phyloP scores from a whole-genome alignment of 345 rosid genomes.

The Hypericum perforatum region DNA sequence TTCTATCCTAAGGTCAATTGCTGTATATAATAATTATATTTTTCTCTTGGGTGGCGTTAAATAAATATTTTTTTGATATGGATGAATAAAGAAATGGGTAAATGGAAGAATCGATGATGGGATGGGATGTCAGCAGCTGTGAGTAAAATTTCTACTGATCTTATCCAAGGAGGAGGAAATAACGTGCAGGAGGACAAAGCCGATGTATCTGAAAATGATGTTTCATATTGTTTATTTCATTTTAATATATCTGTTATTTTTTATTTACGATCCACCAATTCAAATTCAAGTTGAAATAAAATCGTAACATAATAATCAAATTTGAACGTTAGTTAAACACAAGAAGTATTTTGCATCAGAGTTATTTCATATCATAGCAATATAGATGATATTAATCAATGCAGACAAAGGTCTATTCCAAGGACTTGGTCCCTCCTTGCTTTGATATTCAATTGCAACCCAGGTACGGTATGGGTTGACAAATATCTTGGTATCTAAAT shows the following conservation, averaged over 20 bases:
- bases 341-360: too few species aligned
- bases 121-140: neutral
- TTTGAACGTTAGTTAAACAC: too few species aligned
- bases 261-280: neutral
- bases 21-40: too few species aligned
- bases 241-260: neutral
- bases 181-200: constrained; percentile 10
- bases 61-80: neutral
- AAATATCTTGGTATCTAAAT: too few species aligned
- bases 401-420: too few species aligned
- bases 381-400: too few species aligned
- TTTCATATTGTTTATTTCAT: neutral
- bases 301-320: neutral
- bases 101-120: constrained; percentile 11
- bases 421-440: too few species aligned
- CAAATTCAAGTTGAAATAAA: neutral
- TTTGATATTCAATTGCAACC: too few species aligned
- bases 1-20: neutral
- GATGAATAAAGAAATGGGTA: neutral
- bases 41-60: neutral
- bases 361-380: too few species aligned
- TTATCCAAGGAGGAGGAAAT: constrained; percentile 21
- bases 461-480: too few species aligned
- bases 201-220: constrained; percentile 16
- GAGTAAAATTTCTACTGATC: constrained; percentile 24